These are phyloP conservation scores for Secale cereale DNA, from an alignment of 176 grass and related monocot species.

Conservation along the genomic window DNA sequence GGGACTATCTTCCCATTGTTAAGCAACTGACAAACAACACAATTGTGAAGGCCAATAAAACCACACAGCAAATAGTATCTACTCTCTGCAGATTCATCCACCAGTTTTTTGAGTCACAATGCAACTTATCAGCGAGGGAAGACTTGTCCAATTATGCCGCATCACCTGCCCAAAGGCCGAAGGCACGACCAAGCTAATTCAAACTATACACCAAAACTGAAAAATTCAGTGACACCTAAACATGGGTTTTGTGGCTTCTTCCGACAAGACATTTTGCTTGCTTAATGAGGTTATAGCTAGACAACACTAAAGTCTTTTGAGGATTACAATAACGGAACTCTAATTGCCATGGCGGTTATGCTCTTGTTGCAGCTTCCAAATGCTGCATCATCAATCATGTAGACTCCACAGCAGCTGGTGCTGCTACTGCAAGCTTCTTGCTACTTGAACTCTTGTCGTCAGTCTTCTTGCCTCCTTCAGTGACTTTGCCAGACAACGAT, in stretches of 20 bases:
- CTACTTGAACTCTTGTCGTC: conserved; percentile 41
- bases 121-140: conserved; percentile 37
- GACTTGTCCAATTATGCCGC: conserved; percentile 46
- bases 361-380: conserved; percentile 37
- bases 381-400: conserved; percentile 48
- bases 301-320: conserved; percentile 48
- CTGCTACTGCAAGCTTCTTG: conserved; percentile 57
- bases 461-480: conserved; percentile 41
- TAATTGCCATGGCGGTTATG: conserved; percentile 41
- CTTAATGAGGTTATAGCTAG: conserved; percentile 60
- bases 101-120: conserved; percentile 36
- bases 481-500: conserved; percentile 29
- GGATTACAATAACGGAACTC: conserved; percentile 46
- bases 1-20: conserved; percentile 37
- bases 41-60: conserved; percentile 33
- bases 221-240: conserved; percentile 50
- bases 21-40: conserved; percentile 49
- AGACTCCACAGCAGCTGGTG: conserved; percentile 47
- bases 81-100: conserved; percentile 29
- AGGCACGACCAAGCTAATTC: conserved; percentile 40
- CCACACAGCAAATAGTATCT: conserved; percentile 39
- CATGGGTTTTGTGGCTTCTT: conserved; percentile 33
- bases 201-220: conserved; percentile 70
- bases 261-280: conserved; percentile 36
- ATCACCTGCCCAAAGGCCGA: conserved; percentile 24